Conservation (phyloP, 225 moss, liverwort and hornwort species). For the Physcomitrium patens region DNA sequence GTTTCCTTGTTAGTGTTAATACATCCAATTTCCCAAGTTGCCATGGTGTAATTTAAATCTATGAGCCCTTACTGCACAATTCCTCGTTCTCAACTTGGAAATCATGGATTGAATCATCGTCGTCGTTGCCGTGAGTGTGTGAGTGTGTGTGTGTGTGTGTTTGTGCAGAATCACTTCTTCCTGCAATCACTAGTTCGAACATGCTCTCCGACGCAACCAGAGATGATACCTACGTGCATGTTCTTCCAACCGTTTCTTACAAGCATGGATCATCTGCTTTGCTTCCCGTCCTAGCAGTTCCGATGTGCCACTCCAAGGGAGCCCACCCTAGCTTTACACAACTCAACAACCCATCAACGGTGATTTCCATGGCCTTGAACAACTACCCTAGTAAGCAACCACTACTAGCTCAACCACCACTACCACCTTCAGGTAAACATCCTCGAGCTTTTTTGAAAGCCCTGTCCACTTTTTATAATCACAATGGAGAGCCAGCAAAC, state of each 20-base stretch:
- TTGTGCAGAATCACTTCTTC: conserved; percentile 44
- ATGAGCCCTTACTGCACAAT: too few species aligned
- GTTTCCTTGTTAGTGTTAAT: not conserved
- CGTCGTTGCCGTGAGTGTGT: not conserved
- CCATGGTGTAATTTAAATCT: too few species aligned
- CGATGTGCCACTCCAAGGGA: conserved; percentile 28
- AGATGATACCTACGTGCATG: conserved; percentile 25
- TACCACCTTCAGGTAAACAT: conserved; percentile 5
- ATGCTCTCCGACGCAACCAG: not conserved
- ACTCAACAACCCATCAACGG: conserved; percentile 11
- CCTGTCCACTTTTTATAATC: conserved; percentile 23
- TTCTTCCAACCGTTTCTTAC: conserved; percentile 45
- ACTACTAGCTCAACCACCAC: not conserved
- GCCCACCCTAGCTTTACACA: conserved; percentile 27
- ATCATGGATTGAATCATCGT: too few species aligned
- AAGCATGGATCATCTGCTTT: conserved; percentile 37
- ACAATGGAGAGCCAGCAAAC: not conserved
- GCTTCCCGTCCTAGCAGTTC: conserved; percentile 31
- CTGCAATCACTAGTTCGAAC: conserved; percentile 39
- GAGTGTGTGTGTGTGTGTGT: not conserved
- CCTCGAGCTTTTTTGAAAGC: conserved; percentile 5
- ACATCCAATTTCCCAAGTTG: not conserved
- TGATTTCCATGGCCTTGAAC: conserved; percentile 22
- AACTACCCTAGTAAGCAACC: conserved; percentile 22
- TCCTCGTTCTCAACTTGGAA: too few species aligned